Percentiles rank a stretch among this genome's conserved stretches.
Conservation (phyloP, 192 early-diverging fungal genomes). For the Coemansia sp. region DNA sequence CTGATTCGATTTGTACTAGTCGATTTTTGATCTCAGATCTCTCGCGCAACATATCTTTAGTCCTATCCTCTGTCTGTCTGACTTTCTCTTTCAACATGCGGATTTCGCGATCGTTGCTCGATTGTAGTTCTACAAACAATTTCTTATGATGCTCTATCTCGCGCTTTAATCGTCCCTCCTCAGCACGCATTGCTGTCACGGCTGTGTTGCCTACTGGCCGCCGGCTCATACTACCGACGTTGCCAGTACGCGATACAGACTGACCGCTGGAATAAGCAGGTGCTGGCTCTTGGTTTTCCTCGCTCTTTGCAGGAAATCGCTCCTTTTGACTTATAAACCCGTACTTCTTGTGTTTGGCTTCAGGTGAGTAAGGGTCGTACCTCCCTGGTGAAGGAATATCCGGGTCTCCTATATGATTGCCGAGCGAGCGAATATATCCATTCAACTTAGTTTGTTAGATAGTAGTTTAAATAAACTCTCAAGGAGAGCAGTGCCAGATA, state of each 20-base stretch:
- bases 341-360: constrained; percentile 42
- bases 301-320: constrained; percentile 23
- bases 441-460: background rate
- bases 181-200: constrained; percentile 25
- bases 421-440: too few species aligned
- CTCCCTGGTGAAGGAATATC: constrained; percentile 45
- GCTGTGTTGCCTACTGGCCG: constrained; percentile 9
- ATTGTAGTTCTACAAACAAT: constrained; percentile 18
- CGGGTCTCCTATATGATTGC: constrained; percentile 25
- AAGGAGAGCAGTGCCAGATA: background rate
- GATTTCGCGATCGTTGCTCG: constrained; percentile 15
- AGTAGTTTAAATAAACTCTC: too few species aligned
- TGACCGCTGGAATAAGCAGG: background rate
- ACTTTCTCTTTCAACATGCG: constrained; percentile 24
- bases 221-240: background rate
- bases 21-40: constrained; percentile 27
- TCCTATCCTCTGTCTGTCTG: constrained; percentile 22
- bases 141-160: constrained; percentile 38
- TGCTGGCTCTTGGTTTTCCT: background rate
- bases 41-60: constrained; percentile 36
- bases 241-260: constrained; percentile 7
- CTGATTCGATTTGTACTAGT: constrained; percentile 21
- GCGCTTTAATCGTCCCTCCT: constrained; percentile 30
- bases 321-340: constrained; percentile 35
- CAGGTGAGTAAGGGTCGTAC: constrained; percentile 41